Conservation (phyloP, 2,329 filamentous ascomycete species). For the Bipolaris gigantea region DNA sequence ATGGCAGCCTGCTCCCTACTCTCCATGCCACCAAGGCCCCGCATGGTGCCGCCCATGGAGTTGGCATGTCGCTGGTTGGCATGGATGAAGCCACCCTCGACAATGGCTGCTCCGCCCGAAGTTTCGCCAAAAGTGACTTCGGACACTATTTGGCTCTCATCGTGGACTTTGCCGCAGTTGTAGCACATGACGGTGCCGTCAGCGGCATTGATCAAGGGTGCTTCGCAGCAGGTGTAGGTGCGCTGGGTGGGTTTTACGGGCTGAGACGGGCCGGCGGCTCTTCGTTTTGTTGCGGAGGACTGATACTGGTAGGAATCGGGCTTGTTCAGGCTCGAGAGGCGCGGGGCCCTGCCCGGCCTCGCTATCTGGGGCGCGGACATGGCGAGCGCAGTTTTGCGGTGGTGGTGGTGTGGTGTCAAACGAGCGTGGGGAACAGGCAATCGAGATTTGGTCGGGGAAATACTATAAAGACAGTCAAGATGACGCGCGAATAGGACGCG, state of each 20-base stretch:
- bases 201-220: slow-evolving; percentile 28
- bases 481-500: slow-evolving; percentile 14
- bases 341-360: slow-evolving; percentile 20
- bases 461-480: slow-evolving; percentile 11
- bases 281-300: slow-evolving; percentile 26
- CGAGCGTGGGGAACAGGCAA: background rate
- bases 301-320: slow-evolving; percentile 20
- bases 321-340: slow-evolving; percentile 31
- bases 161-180: slow-evolving; percentile 80
- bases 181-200: slow-evolving; percentile 57
- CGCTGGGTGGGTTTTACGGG: slow-evolving; percentile 17
- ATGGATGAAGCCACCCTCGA: slow-evolving; percentile 86
- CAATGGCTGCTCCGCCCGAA: slow-evolving; percentile 79
- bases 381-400: background rate
- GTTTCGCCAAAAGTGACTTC: slow-evolving; percentile 92
- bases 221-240: slow-evolving; percentile 33
- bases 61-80: slow-evolving; percentile 82
- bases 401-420: background rate
- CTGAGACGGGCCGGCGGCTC: slow-evolving; percentile 22
- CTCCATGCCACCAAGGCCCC: slow-evolving; percentile 53
- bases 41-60: slow-evolving; percentile 54
- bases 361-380: slow-evolving; percentile 27
- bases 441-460: slow-evolving; percentile 9
- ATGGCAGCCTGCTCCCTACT: slow-evolving; percentile 66
- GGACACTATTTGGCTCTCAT: slow-evolving; percentile 85